Conservation (phyloP, 148 eudicot genomes). For the Amaranthus cruentus region DNA sequence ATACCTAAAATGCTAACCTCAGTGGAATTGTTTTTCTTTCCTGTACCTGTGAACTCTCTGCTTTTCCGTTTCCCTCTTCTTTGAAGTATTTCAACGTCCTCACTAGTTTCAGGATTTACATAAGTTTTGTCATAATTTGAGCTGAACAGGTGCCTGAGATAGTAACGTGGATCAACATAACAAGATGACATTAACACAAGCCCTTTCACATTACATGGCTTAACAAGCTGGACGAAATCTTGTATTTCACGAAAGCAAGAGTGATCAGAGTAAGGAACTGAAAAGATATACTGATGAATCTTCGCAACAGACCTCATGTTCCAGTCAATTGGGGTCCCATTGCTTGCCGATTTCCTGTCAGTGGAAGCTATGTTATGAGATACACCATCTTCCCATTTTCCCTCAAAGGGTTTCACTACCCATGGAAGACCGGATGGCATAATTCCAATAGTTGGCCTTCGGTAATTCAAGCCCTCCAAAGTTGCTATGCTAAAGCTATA, state of each 20-base stretch:
- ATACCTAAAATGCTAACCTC: constrained; percentile 29
- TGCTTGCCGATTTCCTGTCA: constrained; percentile 9
- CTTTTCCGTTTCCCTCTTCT: constrained; percentile 19
- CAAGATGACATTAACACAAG: constrained; percentile 60
- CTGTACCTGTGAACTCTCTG: constrained; percentile 14
- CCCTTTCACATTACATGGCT: constrained; percentile 57
- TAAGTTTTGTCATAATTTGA: constrained; percentile 22
- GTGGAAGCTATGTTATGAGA: constrained; percentile 26
- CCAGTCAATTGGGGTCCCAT: constrained; percentile 18
- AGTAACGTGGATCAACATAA: constrained; percentile 52
- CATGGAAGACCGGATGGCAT: constrained; percentile 93
- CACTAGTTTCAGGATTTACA: constrained; percentile 23
- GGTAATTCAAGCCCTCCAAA: constrained; percentile 52
- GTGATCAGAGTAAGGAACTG: constrained; percentile 82
- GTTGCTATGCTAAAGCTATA: constrained; percentile 71
- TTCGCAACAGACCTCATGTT: constrained; percentile 34
- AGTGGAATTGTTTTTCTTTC: constrained; percentile 29
- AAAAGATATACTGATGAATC: constrained; percentile 47
- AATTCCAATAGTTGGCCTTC: constrained; percentile 66
- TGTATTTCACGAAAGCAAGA: constrained; percentile 66
- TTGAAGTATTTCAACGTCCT: constrained; percentile 24
- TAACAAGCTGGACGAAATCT: constrained; percentile 47
- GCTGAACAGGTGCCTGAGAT: constrained; percentile 47
- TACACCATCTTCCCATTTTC: constrained; percentile 16
- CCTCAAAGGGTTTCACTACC: constrained; percentile 35